Evolutionary conservation across 306 rosid species (phyloP).

Genomic region (Pyrus communis): DNA sequence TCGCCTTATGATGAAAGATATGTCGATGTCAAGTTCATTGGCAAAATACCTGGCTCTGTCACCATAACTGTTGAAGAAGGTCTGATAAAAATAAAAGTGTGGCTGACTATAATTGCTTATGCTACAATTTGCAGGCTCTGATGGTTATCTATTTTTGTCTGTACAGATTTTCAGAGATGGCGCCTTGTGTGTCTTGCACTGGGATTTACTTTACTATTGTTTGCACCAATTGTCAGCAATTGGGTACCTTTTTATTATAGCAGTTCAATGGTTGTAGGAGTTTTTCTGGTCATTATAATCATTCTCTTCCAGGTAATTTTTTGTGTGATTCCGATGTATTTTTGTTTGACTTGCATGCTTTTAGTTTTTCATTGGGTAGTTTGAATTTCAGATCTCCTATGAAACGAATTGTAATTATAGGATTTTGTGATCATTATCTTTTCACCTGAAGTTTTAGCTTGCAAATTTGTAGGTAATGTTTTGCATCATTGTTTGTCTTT

Average conservation of each 20-base stretch:
- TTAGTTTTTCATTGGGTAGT: background rate
- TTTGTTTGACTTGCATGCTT: too few relatives aligned
- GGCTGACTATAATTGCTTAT: background rate
- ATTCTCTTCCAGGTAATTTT: constrained; percentile 71
- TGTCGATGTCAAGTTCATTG: constrained; percentile 52
- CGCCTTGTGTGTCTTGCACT: constrained; percentile 52
- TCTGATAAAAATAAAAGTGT: background rate
- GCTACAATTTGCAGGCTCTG: background rate
- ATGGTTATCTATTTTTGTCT: background rate
- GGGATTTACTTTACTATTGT: constrained; percentile 44
- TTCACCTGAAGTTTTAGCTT: constrained; percentile 14
- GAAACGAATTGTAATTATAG: background rate
- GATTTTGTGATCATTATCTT: background rate
- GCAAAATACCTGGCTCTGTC: constrained; percentile 39
- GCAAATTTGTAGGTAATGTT: background rate
- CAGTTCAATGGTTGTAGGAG: constrained; percentile 69
- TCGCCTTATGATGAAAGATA: constrained; percentile 65
- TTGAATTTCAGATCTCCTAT: background rate
- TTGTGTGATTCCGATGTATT: background rate
- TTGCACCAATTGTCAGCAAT: constrained; percentile 68
- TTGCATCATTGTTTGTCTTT: constrained; percentile 4
- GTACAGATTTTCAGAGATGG: constrained; percentile 65
- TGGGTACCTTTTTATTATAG: constrained; percentile 84
- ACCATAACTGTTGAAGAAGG: constrained; percentile 66
- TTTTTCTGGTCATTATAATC: constrained; percentile 63